Evolutionary conservation across 495 filamentous ascomycete genomes (phyloP).

Genomic region (Pseudomonodictys pantanalensis): DNA sequence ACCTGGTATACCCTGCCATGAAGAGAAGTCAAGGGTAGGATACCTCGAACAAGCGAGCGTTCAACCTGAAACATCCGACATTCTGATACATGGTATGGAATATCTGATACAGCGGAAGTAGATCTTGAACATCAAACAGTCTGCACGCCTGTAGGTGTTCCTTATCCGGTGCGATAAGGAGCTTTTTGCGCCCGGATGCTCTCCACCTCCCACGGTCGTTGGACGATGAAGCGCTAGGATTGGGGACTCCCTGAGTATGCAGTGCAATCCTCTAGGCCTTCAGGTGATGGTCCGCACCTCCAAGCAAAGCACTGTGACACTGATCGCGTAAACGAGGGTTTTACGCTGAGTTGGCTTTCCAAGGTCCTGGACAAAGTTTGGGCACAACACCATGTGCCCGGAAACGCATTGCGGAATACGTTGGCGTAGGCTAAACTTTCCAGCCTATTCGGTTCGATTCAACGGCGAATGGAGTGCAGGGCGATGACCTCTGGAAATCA

Average conservation of each 20-base stretch:
- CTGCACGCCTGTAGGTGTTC: neutral
- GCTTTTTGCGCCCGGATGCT: neutral
- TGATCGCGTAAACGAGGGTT: too few species aligned
- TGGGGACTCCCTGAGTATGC: neutral
- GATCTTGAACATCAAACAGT: constrained; percentile 33
- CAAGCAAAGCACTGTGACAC: too few species aligned
- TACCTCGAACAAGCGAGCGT: constrained; percentile 21
- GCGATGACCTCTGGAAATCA: too few species aligned
- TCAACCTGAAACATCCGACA: constrained; percentile 30
- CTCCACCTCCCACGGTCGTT: neutral
- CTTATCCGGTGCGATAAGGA: constrained; percentile 15
- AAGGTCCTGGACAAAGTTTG: too few species aligned
- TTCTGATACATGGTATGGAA: constrained; percentile 26
- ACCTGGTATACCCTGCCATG: too few species aligned
- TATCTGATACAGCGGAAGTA: constrained; percentile 34
- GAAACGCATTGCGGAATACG: too few species aligned
- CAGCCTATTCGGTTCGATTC: constrained; percentile 1
- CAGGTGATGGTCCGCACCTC: too few species aligned
- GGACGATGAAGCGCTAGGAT: neutral
- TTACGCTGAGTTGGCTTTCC: too few species aligned
- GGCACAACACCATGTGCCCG: too few species aligned
- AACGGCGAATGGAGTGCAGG: too few species aligned
- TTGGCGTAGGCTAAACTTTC: constrained; percentile 18
- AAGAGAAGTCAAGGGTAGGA: too few species aligned
- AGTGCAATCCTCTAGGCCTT: too few species aligned